phyloP scores from a whole-genome alignment of 345 rosid genomes.

The Diplotaxis tenuifolia region DNA sequence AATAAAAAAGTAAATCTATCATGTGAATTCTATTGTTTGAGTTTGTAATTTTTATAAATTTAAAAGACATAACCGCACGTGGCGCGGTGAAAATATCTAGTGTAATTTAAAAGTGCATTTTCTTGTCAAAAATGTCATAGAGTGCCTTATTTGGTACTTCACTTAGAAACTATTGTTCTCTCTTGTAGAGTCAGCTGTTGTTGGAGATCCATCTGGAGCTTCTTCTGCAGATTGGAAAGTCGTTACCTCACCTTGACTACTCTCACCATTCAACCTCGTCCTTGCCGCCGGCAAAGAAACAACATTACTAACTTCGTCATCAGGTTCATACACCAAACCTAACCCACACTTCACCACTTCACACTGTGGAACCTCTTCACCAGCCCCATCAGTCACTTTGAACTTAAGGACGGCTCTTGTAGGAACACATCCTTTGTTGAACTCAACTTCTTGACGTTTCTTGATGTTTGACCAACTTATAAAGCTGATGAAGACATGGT shows the following conservation, averaged over 20 bases:
- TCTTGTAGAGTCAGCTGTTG: slow-evolving; percentile 2
- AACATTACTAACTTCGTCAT: slow-evolving; percentile 8
- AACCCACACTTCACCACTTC: slow-evolving; percentile 29
- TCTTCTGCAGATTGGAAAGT: not conserved
- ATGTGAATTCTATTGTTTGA: too few species aligned
- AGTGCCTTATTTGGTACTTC: not conserved
- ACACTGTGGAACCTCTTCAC: slow-evolving; percentile 9
- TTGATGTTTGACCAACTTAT: slow-evolving; percentile 17
- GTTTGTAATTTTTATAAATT: too few species aligned
- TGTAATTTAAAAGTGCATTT: too few species aligned
- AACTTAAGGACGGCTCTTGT: slow-evolving; percentile 2
- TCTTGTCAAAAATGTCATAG: too few species aligned
- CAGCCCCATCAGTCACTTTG: slow-evolving; percentile 1
- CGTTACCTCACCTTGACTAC: not conserved
- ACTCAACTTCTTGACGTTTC: slow-evolving; percentile 3
- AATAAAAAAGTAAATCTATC: too few species aligned
- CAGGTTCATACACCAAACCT: slow-evolving; percentile 19
- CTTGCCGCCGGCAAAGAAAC: not conserved
- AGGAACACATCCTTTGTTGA: slow-evolving; percentile 10
- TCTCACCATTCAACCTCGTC: not conserved
- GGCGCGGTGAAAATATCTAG: too few species aligned
- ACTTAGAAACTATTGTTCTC: not conserved
- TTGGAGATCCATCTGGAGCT: not conserved
- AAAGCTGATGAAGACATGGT: slow-evolving; percentile 26
- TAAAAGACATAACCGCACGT: too few species aligned